A percentile compares a stretch with the other conserved stretches of the same genome.
phyloP scores from a whole-genome alignment of 768 basidiomycete species.

The Erythrobasidium yunnanense region DNA sequence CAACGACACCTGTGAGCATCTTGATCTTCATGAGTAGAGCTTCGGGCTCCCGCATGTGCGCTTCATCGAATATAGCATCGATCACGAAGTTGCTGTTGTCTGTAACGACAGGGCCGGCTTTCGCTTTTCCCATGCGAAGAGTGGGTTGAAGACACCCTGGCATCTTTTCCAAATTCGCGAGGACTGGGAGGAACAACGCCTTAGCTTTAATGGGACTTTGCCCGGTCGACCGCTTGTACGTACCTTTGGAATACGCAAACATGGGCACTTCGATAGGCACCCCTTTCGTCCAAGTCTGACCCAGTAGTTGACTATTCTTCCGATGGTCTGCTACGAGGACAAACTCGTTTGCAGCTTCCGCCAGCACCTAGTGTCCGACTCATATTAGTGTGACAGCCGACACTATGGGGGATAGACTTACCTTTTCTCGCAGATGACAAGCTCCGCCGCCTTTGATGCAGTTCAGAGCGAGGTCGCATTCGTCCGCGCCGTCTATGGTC shows the following conservation, averaged over 20 bases:
- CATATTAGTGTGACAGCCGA: too few species aligned
- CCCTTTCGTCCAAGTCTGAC: conserved; percentile 55
- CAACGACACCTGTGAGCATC: conserved; percentile 89
- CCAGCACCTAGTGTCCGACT: too few species aligned
- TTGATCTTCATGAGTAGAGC: neutral
- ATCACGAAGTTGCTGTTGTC: conserved; percentile 84
- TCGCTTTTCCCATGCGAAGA: conserved; percentile 82
- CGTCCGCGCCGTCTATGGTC: conserved; percentile 56
- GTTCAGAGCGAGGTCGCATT: conserved; percentile 51
- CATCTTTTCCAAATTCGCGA: conserved; percentile 47
- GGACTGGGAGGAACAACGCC: conserved; percentile 43
- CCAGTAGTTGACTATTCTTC: conserved; percentile 53
- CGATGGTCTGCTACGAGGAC: conserved; percentile 88
- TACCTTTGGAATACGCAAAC: conserved; percentile 73
- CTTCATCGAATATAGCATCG: conserved; percentile 75
- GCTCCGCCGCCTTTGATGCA: conserved; percentile 88
- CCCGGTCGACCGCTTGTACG: neutral
- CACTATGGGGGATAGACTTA: too few species aligned
- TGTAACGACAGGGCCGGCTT: conserved; percentile 83
- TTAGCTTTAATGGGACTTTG: neutral
- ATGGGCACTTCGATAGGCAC: conserved; percentile 96
- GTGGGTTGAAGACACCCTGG: conserved; percentile 48
- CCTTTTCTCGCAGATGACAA: conserved; percentile 92
- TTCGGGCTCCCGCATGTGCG: conserved; percentile 7
- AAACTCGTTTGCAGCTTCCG: conserved; percentile 88